These are phyloP conservation scores for Scytalidium sp. DNA, from an alignment of 2,329 filamentous ascomycete species.

Conservation along the genomic window DNA sequence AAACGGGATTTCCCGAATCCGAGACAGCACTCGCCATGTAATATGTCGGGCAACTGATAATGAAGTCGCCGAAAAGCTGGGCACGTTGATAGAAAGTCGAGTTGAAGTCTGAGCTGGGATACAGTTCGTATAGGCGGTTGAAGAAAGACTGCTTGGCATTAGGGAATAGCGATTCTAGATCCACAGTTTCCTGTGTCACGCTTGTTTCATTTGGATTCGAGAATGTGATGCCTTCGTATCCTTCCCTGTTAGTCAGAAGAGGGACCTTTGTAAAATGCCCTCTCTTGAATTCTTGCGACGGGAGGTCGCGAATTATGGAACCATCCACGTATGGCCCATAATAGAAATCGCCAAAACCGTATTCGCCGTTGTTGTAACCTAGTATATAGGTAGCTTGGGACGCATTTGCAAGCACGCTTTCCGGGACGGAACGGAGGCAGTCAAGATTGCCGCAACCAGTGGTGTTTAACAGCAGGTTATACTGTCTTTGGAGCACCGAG, in stretches of 20 bases:
- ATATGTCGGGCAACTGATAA: neutral
- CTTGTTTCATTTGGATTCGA: neutral
- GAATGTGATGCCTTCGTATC: constrained; percentile 1
- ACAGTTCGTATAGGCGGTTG: neutral
- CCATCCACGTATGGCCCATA: constrained; percentile 1
- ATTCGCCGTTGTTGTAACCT: neutral
- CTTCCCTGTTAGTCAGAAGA: constrained; percentile 1
- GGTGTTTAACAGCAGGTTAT: neutral
- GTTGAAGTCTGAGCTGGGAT: neutral
- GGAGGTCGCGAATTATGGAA: neutral
- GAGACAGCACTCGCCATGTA: neutral
- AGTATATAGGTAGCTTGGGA: neutral
- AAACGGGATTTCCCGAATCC: neutral
- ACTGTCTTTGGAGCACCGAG: constrained; percentile 1
- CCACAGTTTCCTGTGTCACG: neutral
- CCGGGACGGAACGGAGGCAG: neutral
- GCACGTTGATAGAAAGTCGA: neutral
- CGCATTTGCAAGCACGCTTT: neutral
- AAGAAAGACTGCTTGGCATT: constrained; percentile 1
- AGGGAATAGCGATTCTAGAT: neutral
- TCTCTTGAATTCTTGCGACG: neutral
- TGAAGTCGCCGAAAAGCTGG: constrained; percentile 1
- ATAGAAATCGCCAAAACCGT: constrained; percentile 3
- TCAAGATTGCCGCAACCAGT: neutral
- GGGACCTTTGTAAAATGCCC: constrained; percentile 1